A percentile compares a stretch with the other conserved stretches of the same genome.
These are phyloP conservation scores for Geotrichum australiense DNA, from an alignment of 1,139 yeast species.

Conservation along the genomic window DNA sequence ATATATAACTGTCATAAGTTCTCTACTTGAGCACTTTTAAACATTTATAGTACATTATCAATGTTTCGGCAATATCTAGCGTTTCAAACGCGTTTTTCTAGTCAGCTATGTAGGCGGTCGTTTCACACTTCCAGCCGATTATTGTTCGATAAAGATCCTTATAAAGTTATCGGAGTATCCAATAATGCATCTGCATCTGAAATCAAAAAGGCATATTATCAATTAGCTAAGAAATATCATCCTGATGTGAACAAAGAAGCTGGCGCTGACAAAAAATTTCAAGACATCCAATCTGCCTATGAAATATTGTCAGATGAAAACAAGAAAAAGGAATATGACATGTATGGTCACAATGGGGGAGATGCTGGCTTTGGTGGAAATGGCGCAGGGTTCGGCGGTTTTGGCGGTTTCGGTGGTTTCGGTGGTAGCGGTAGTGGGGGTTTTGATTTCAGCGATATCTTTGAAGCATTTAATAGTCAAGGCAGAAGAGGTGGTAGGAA, in stretches of 20 bases:
- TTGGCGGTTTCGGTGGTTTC: slow-evolving; percentile 44
- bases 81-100: background rate
- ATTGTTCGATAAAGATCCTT: slow-evolving; percentile 55
- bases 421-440: slow-evolving; percentile 32
- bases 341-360: slow-evolving; percentile 82
- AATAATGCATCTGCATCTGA: slow-evolving; percentile 68
- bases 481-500: slow-evolving; percentile 28
- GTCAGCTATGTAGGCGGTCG: background rate
- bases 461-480: slow-evolving; percentile 54
- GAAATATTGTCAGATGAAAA: slow-evolving; percentile 83
- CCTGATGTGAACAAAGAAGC: slow-evolving; percentile 94
- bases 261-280: slow-evolving; percentile 83
- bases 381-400: slow-evolving; percentile 40
- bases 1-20: background rate
- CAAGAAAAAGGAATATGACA: slow-evolving; percentile 86
- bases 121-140: background rate
- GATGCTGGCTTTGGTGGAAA: slow-evolving; percentile 28
- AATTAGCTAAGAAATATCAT: slow-evolving; percentile 86
- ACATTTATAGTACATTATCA: background rate
- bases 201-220: slow-evolving; percentile 89
- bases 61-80: slow-evolving; percentile 1
- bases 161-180: slow-evolving; percentile 70
- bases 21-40: background rate
- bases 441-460: slow-evolving; percentile 79
- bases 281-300: slow-evolving; percentile 88